Conservation (phyloP, 305 asterid genomes). For the Solanum aculeatissimum region DNA sequence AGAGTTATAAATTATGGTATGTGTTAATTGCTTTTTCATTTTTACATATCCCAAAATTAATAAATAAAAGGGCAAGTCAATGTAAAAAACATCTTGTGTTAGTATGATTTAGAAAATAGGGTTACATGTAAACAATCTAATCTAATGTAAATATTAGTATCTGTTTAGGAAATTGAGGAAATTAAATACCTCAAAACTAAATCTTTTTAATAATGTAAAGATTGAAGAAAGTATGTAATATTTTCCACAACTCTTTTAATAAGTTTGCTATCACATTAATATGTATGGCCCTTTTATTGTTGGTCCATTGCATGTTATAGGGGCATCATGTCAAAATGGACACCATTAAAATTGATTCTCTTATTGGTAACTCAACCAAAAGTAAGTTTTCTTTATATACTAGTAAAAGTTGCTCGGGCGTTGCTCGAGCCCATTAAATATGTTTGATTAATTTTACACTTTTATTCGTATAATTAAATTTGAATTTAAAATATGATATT, state of each 20-base stretch:
- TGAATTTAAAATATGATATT: too few relatives aligned
- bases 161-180: too few relatives aligned
- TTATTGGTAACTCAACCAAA: background rate
- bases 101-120: too few relatives aligned
- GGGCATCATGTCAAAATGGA: background rate
- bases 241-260: background rate
- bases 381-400: too few relatives aligned
- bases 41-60: background rate
- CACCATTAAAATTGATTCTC: background rate
- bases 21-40: background rate
- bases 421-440: too few relatives aligned
- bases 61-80: rapidly evolving
- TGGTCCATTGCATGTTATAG: background rate
- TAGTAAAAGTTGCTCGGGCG: too few relatives aligned
- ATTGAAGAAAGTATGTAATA: background rate
- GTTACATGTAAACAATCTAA: background rate
- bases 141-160: too few relatives aligned
- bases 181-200: too few relatives aligned
- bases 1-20: background rate
- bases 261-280: background rate
- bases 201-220: background rate
- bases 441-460: too few relatives aligned
- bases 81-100: background rate
- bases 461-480: too few relatives aligned
- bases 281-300: background rate